A percentile compares a stretch with the other conserved stretches of the same genome.
Evolutionary conservation across 2,329 filamentous ascomycete species (phyloP).

Genomic region (Chaetomiaceae sp.): DNA sequence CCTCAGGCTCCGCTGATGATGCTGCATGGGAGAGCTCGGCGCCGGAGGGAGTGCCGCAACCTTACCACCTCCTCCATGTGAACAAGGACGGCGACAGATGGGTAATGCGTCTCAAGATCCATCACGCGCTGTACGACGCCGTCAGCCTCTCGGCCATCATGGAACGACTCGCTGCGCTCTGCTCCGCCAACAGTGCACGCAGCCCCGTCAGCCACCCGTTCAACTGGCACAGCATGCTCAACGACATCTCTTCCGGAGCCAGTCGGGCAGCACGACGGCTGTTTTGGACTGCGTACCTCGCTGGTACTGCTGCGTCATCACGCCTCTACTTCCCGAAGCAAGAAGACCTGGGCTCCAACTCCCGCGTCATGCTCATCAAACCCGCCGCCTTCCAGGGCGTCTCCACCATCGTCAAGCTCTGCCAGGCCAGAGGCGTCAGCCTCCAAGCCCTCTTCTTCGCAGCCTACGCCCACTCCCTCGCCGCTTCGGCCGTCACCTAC

Average conservation of each 20-base stretch:
- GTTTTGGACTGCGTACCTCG: slow-evolving; percentile 44
- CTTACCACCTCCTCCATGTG: slow-evolving; percentile 21
- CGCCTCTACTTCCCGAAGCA: slow-evolving; percentile 19
- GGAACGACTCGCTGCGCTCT: slow-evolving; percentile 33
- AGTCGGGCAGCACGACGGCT: slow-evolving; percentile 19
- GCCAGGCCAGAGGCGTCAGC: slow-evolving; percentile 53
- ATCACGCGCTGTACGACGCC: slow-evolving; percentile 86
- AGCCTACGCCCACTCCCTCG: slow-evolving; percentile 52
- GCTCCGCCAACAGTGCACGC: slow-evolving; percentile 10
- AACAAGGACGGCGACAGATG: slow-evolving; percentile 24
- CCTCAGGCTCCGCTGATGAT: not conserved
- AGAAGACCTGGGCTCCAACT: not conserved
- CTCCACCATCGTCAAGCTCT: slow-evolving; percentile 34
- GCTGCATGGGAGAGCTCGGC: not conserved
- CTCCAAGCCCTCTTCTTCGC: slow-evolving; percentile 75
- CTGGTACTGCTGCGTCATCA: slow-evolving; percentile 17
- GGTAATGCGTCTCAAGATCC: slow-evolving; percentile 56
- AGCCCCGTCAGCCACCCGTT: not conserved
- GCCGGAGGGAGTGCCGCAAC: slow-evolving; percentile 21
- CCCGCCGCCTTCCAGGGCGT: slow-evolving; percentile 43
- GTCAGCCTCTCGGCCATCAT: slow-evolving; percentile 68
- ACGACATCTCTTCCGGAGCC: slow-evolving; percentile 10
- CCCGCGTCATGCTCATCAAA: slow-evolving; percentile 37
- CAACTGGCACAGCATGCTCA: slow-evolving; percentile 29
- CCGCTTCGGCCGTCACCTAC: slow-evolving; percentile 13